Percentiles rank a stretch among this genome's conserved stretches.
These are phyloP conservation scores for Penicillium thymicola DNA, from an alignment of 2,329 filamentous ascomycete species.

Conservation along the genomic window DNA sequence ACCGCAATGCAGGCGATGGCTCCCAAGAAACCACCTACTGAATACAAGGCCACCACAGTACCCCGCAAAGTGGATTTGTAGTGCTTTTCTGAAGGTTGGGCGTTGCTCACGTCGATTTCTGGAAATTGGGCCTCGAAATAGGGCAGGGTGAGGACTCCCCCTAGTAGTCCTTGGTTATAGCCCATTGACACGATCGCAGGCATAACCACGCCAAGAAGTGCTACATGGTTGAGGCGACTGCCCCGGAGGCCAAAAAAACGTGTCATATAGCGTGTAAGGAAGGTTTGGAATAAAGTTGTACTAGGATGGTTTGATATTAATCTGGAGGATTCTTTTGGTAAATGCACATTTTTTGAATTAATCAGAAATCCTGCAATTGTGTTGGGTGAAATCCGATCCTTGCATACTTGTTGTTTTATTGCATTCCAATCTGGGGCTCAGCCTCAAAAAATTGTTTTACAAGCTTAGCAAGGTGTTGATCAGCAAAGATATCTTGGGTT, in stretches of 20 bases:
- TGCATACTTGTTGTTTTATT: background rate
- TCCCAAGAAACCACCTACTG: slow-evolving; percentile 13
- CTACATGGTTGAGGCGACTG: slow-evolving; percentile 11
- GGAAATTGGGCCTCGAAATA: slow-evolving; percentile 14
- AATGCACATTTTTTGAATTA: background rate
- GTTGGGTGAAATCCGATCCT: background rate
- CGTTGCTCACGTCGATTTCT: slow-evolving; percentile 9
- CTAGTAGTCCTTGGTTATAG: slow-evolving; percentile 16
- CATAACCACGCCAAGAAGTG: slow-evolving; percentile 12
- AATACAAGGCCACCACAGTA: slow-evolving; percentile 14
- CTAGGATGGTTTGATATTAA: background rate
- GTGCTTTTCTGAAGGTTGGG: slow-evolving; percentile 1
- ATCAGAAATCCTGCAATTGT: background rate
- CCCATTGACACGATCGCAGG: slow-evolving; percentile 14
- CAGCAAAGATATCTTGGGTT: background rate
- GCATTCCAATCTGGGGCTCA: background rate
- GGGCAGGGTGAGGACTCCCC: slow-evolving; percentile 15
- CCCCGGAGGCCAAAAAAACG: slow-evolving; percentile 15
- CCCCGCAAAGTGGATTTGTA: slow-evolving; percentile 11
- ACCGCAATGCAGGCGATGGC: slow-evolving; percentile 13
- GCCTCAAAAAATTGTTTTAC: background rate
- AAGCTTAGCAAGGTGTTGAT: background rate
- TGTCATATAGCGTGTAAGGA: slow-evolving; percentile 1
- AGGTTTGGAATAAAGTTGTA: background rate
- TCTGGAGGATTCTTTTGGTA: background rate